A percentile compares a stretch with the other conserved stretches of the same genome.
These are phyloP conservation scores for Sporothrix brasiliensis DNA, from an alignment of 2,329 filamentous ascomycete species.

Conservation along the genomic window DNA sequence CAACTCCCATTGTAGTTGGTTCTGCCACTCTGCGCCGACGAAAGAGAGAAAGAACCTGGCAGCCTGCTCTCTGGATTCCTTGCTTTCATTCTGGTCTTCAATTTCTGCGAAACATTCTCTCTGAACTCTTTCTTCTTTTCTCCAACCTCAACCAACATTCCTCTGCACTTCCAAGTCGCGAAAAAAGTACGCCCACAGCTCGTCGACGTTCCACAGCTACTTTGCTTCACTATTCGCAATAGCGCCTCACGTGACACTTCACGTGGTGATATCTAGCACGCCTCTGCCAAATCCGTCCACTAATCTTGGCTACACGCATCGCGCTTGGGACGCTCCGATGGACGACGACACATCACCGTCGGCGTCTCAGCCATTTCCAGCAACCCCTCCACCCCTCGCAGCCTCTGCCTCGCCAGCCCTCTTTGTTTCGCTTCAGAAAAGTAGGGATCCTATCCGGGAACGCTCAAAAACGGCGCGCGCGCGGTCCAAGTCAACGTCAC, in stretches of 20 bases:
- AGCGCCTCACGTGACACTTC: background rate
- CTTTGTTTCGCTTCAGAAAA: background rate
- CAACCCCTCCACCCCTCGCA: background rate
- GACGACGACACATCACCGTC: conserved; percentile 13
- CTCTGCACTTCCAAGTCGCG: background rate
- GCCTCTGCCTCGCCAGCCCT: background rate
- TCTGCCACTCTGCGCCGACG: background rate
- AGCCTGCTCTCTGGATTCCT: background rate
- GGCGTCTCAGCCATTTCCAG: background rate
- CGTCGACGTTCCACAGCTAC: background rate
- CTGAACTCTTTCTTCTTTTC: background rate
- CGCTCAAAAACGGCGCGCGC: background rate
- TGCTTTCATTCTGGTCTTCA: background rate
- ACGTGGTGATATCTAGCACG: background rate
- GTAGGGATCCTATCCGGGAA: background rate
- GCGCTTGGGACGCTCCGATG: background rate
- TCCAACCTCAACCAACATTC: background rate
- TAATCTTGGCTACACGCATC: conserved; percentile 20
- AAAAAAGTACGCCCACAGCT: background rate
- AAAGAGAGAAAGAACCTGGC: background rate
- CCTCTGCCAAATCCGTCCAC: background rate
- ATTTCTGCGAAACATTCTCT: background rate
- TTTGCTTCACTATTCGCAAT: background rate
- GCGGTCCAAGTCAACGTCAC: background rate
- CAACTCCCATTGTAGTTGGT: conserved; percentile 11